Evolutionary conservation across 2,329 filamentous ascomycete genomes (phyloP).

Genomic region (Ophiostoma perfectum): DNA sequence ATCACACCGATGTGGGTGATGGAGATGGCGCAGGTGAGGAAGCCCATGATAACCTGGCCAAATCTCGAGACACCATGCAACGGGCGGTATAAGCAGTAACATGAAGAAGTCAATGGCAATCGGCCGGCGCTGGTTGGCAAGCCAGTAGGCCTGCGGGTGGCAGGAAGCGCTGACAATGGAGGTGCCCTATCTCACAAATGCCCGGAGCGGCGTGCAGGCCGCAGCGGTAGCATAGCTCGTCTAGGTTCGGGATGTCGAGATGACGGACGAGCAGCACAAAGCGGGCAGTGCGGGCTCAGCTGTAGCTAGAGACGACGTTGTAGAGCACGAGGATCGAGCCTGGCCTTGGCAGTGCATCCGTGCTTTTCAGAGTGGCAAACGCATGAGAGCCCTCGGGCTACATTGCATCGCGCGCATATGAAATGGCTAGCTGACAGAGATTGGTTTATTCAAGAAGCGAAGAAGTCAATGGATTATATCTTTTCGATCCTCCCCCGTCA

Average conservation of each 20-base stretch:
- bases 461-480: not conserved
- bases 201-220: not conserved
- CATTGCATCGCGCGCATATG: too few species aligned
- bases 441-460: too few species aligned
- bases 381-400: too few species aligned
- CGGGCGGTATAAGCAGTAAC: not conserved
- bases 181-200: conserved; percentile 29
- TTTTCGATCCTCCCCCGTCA: not conserved
- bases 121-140: conserved; percentile 24
- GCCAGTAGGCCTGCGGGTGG: conserved; percentile 23
- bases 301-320: conserved; percentile 31
- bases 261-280: conserved; percentile 29
- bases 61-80: not conserved
- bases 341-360: too few species aligned
- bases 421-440: too few species aligned
- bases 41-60: not conserved
- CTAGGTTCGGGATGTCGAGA: conserved; percentile 27
- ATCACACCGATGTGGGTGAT: not conserved
- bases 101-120: conserved; percentile 58
- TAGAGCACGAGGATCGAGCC: conserved; percentile 32
- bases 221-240: not conserved
- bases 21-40: not conserved
- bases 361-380: too few species aligned
- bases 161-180: conserved; percentile 16
- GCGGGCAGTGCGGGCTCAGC: conserved; percentile 32